These are phyloP conservation scores for Fusarium mangiferae DNA, from an alignment of 2,329 filamentous ascomycete species.

Conservation along the genomic window DNA sequence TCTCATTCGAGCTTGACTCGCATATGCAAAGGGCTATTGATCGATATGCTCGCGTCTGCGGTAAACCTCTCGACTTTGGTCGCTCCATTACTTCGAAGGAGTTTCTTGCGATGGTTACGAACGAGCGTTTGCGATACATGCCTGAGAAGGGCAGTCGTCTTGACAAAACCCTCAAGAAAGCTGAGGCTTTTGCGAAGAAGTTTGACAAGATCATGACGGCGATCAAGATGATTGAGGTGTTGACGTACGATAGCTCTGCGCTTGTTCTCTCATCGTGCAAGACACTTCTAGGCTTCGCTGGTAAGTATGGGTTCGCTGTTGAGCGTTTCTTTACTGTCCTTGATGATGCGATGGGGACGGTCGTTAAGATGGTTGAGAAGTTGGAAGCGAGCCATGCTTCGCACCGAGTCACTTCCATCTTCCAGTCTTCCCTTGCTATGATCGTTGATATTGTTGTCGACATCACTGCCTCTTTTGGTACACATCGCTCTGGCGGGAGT, in stretches of 20 bases:
- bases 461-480: neutral
- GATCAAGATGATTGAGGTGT: neutral
- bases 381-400: neutral
- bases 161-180: neutral
- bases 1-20: neutral
- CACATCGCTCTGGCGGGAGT: neutral
- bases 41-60: neutral
- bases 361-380: neutral
- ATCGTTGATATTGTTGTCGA: neutral
- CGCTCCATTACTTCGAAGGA: neutral
- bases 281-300: neutral
- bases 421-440: neutral
- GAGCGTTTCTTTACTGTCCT: neutral
- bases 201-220: slow-evolving; percentile 1
- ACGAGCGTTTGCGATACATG: neutral
- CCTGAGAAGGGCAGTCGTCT: neutral
- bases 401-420: neutral
- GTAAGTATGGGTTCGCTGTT: neutral
- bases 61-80: neutral
- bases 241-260: neutral
- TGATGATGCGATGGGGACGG: neutral
- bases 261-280: neutral
- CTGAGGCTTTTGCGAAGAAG: neutral
- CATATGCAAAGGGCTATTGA: neutral
- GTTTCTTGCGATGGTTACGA: neutral